Evolutionary conservation across 129 eudicot genomes (phyloP).

Genomic region (sunflower (Helianthus annuus)): HanXRQr2.0-SUNRISE NC_035442.2:105661633-105662132

Average conservation of each 20-base stretch:
- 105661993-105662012: constrained; percentile 67
- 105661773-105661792: too few species aligned
- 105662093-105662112: neutral
- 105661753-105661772: too few species aligned
- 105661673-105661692: too few species aligned
- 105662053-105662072: neutral
- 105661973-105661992: constrained; percentile 85
- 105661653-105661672: too few species aligned
- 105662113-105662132: neutral
- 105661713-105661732: too few species aligned
- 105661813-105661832: neutral
- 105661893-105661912: neutral
- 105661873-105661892: neutral
- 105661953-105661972: constrained; percentile 94
- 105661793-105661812: too few species aligned
- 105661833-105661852: neutral
- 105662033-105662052: neutral
- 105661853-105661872: neutral
- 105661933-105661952: constrained; percentile 88
- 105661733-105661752: too few species aligned
- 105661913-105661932: constrained; percentile 55
- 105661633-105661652: too few species aligned
- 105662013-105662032: constrained; percentile 37
- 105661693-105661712: too few species aligned
- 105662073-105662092: constrained; percentile 5